These are phyloP conservation scores for Cymbopogon citratus DNA, from an alignment of 176 grass and related monocot species.

Conservation along the genomic window DNA sequence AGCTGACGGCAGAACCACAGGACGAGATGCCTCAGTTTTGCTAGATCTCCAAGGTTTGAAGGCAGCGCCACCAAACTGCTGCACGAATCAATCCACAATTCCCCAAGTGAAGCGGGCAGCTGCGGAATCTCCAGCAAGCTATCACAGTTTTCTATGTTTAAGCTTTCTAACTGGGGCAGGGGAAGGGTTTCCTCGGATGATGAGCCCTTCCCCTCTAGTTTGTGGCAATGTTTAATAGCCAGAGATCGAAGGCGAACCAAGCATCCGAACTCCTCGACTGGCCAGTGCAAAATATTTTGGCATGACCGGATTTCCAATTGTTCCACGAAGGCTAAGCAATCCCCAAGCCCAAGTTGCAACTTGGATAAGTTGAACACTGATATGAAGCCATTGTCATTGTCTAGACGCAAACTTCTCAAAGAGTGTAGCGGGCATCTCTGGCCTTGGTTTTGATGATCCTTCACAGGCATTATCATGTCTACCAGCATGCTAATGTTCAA, in stretches of 20 bases:
- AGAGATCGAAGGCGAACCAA: neutral
- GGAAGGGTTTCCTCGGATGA: neutral
- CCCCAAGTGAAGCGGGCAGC: neutral
- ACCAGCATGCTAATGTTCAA: accelerated
- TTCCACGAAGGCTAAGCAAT: neutral
- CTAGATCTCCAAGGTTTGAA: neutral
- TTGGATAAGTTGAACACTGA: neutral
- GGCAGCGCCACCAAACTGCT: neutral
- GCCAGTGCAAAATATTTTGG: neutral
- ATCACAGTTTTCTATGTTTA: accelerated
- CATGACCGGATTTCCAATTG: accelerated
- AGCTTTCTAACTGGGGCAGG: neutral
- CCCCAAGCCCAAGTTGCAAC: neutral
- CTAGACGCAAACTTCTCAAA: neutral
- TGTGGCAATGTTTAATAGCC: accelerated
- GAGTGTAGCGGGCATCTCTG: neutral
- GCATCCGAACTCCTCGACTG: neutral
- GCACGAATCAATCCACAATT: accelerated
- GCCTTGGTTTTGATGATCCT: neutral
- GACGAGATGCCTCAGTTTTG: accelerated
- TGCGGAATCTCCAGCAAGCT: neutral
- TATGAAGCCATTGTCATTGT: neutral
- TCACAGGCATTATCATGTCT: neutral
- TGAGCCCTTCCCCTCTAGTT: neutral
- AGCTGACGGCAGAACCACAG: accelerated